Base-by-base conservation (phyloP, 1,284 basidiomycete species). In the Trichosporon faecale region DNA sequence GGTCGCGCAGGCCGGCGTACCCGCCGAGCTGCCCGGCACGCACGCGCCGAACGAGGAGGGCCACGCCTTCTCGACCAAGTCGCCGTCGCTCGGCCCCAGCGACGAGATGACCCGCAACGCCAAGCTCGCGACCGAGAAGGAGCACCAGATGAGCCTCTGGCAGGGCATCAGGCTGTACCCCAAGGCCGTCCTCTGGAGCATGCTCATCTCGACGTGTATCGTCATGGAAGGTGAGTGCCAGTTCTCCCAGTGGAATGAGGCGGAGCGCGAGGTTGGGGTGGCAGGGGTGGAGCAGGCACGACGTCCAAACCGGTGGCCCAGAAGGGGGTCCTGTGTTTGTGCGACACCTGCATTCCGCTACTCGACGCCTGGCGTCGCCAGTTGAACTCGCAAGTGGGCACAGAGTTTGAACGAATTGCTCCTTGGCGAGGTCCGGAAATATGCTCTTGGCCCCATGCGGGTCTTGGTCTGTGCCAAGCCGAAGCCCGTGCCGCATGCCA, bases 111-210 rank as follows among this genome's bases (percentile, higher is more conserved):
- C 65, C 14, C 61, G 40, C 40, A 70, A 68, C 40, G 72, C 72
- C 11, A 64, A 66, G 11, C 63, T 65, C 33, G 65, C 67, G 7
- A 77, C 75, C 69, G 80, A 78, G 23, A 81, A 81, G 72, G 83
- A 84, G 72, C 81, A 83, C 68, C 72, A 72, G 40, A 84, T 84
- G 83, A 76, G 80, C 35, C 73, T 84, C 35, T 57, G 74, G 40
- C 72, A 83, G 66, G 82, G 81, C 64, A 65, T 83, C 61, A 70
- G 74, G 31, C 72, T 83, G 21, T 86, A 86, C 72, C 85, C 85
- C 61, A 85, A 84, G 72, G 85, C 85, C 44, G 80, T 85, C 68
- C 71, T 73, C 31, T 86, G 84, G 84, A 82, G 80, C 37, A 73
- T 85, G 67, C 67, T 85, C 66, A 84, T 86, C 68, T 83, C 80